phyloP scores from a whole-genome alignment of 2,329 filamentous ascomycete genomes.

The Graphilbum fragrans region DNA sequence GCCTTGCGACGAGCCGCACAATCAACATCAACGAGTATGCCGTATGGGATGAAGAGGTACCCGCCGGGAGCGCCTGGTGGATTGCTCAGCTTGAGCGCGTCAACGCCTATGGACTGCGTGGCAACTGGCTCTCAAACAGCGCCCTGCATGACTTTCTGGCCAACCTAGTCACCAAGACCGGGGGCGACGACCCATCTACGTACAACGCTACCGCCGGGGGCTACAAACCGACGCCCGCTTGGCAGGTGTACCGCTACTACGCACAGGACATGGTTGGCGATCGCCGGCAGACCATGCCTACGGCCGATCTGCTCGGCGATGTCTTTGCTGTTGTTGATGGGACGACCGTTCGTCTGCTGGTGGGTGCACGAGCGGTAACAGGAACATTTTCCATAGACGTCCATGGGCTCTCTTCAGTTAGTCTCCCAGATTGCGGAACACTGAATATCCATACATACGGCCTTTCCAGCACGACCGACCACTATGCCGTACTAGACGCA shows the following conservation, averaged over 20 bases:
- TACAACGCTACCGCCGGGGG: neutral
- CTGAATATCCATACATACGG: constrained; percentile 1
- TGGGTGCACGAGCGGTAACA: neutral
- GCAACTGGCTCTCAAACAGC: constrained; percentile 29
- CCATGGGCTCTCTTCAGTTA: neutral
- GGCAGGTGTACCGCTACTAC: constrained; percentile 3
- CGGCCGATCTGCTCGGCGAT: constrained; percentile 1
- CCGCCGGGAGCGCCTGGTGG: constrained; percentile 28
- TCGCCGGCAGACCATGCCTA: constrained; percentile 1
- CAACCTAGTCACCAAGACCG: constrained; percentile 17
- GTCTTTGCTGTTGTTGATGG: neutral
- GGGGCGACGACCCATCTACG: neutral
- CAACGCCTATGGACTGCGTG: constrained; percentile 27
- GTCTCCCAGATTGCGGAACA: neutral
- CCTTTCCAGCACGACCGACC: constrained; percentile 3
- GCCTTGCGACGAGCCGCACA: constrained; percentile 16
- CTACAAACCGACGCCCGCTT: neutral
- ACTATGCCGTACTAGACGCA: constrained; percentile 16
- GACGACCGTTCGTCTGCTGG: neutral
- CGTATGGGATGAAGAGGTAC: constrained; percentile 24
- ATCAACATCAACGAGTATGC: constrained; percentile 39
- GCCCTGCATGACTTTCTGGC: constrained; percentile 31
- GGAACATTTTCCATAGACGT: constrained; percentile 1
- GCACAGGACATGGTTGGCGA: constrained; percentile 4
- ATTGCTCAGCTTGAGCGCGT: constrained; percentile 32